Evolutionary conservation across 495 filamentous ascomycete genomes (phyloP), one percentile per base, ranked within the genome.

Genomic region (Pyronema domesticum): DNA sequence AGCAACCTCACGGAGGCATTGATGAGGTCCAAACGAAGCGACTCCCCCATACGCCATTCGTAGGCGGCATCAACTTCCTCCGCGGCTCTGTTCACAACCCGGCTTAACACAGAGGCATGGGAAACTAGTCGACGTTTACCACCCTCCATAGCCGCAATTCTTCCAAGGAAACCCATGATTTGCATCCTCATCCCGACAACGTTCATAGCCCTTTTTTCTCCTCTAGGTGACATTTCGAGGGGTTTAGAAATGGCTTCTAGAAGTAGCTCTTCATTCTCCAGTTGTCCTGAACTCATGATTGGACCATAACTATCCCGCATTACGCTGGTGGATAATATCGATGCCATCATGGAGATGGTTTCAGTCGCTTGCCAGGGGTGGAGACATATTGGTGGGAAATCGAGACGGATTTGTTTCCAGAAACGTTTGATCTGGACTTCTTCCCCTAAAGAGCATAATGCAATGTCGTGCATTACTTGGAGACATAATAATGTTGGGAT

Each of bases 341-440:
- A 70, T 15, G 82, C 61, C 53, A 74, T 76, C 7, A 76, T 63
- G n/a, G 70, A 68, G 46, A 85, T 76, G 42, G 82, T 75, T 1
- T 68, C 56, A n/a, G 82, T 63, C 1, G 73, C 59, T 44, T 80
- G 77, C 35, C 70, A 70, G 37, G 70, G 66, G 51, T 76, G 75
- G 17, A 85, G 68, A 69, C 82, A 76, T 64, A 82, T 73, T 14
- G 84, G 61, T 14, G 80, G 71, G 64, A 83, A 83, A 17, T 80
- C 77, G 50, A 75, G 74, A 13, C 78, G 72, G 43, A 83, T 73
- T 23, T 66, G 58, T 46, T 69, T 68, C 82, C 82, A 86, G 60
- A 85, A 80, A 62, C 59, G 56, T 57, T 55, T 65, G 10, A 57
- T 39, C 19, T 56, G 42, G 15, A 1, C 46, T 44, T 62, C 63